A percentile compares a stretch with the other conserved stretches of the same genome.
Evolutionary conservation across 2,329 filamentous ascomycete genomes (phyloP).

Genomic region (Xylariomycetidae sp.): DNA sequence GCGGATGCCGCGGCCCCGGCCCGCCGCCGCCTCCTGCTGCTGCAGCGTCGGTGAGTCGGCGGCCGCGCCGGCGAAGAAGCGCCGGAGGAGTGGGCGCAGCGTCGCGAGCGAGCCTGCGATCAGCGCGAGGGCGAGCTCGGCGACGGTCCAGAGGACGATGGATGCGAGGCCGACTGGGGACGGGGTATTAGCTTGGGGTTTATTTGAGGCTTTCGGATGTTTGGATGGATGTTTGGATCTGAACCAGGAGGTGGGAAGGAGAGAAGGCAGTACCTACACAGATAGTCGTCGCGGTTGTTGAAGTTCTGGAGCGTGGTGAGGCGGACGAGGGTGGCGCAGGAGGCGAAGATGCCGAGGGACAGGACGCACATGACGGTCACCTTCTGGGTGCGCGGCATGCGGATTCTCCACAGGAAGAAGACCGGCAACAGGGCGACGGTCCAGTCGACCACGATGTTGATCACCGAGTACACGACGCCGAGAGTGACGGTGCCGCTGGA

Average conservation of each 20-base stretch:
- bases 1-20: too few species aligned
- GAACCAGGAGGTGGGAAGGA: neutral
- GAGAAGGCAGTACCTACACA: neutral
- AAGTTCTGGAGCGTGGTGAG: constrained; percentile 2
- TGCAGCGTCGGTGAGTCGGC: too few species aligned
- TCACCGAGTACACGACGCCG: constrained; percentile 5
- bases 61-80: too few species aligned
- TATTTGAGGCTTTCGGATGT: neutral
- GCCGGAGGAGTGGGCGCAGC: neutral
- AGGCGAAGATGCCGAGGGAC: constrained; percentile 12
- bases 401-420: constrained; percentile 8
- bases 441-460: constrained; percentile 13
- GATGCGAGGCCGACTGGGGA: neutral
- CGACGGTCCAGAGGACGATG: neutral
- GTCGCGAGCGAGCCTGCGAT: constrained; percentile 3
- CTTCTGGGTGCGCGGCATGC: constrained; percentile 6
- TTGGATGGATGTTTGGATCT: too few species aligned
- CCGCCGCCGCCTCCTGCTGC: too few species aligned
- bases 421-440: constrained; percentile 8
- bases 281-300: neutral
- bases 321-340: constrained; percentile 9
- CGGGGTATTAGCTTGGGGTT: neutral
- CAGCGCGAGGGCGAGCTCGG: constrained; percentile 1
- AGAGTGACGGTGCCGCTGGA: neutral
- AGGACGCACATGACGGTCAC: constrained; percentile 7